A percentile compares a stretch with the other conserved stretches of the same genome.
phyloP scores from a whole-genome alignment of 768 basidiomycete species.

The Dentipellis fragilis region DNA sequence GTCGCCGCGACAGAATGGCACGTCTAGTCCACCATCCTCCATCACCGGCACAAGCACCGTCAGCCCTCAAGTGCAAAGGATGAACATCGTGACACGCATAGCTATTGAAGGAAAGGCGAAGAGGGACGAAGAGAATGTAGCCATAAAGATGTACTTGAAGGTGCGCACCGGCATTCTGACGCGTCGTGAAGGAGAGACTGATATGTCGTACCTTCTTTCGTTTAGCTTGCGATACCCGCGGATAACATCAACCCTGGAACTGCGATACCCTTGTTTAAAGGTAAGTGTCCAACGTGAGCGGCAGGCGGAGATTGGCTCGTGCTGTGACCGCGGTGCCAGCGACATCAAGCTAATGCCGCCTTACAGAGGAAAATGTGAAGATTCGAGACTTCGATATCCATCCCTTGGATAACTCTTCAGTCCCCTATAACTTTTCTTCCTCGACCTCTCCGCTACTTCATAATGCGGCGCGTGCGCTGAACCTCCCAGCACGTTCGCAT shows the following conservation, averaged over 20 bases:
- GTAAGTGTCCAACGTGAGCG: conserved; percentile 21
- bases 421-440: conserved; percentile 69
- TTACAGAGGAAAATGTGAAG: conserved; percentile 70
- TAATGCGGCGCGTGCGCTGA: conserved; percentile 60
- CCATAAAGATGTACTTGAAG: conserved; percentile 71
- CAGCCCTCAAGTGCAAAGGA: conserved; percentile 26
- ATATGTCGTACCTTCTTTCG: conserved; percentile 24
- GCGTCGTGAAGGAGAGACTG: not conserved
- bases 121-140: conserved; percentile 48
- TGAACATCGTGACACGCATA: conserved; percentile 65
- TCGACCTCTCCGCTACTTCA: conserved; percentile 51
- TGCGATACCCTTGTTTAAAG: conserved; percentile 64
- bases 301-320: not conserved
- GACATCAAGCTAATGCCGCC: conserved; percentile 1
- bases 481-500: conserved; percentile 47
- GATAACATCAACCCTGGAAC: conserved; percentile 58
- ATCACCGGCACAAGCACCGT: conserved; percentile 14
- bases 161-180: conserved; percentile 26
- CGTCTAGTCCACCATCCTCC: conserved; percentile 22
- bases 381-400: conserved; percentile 66
- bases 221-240: conserved; percentile 46
- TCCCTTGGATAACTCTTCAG: conserved; percentile 60
- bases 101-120: conserved; percentile 68
- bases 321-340: not conserved
- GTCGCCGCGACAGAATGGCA: conserved; percentile 15